phyloP scores from a whole-genome alignment of 2,329 filamentous ascomycete species.

The Zalaria obscura region DNA sequence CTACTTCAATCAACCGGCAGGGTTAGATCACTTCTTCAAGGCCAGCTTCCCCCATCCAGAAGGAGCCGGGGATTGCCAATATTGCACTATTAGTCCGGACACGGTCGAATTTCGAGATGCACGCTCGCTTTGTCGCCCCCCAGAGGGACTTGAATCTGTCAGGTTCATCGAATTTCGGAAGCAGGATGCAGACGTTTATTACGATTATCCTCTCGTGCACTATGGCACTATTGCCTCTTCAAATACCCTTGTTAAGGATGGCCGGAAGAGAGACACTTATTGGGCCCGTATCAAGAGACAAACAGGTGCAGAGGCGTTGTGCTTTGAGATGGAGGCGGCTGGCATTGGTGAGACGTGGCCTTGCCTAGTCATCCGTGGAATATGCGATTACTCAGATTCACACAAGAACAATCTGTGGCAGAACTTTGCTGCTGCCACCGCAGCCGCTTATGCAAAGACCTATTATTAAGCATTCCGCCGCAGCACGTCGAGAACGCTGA shows the following conservation, averaged over 20 bases:
- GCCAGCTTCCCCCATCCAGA: too few species aligned
- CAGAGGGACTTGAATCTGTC: too few species aligned
- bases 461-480: too few species aligned
- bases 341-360: slow-evolving; percentile 5
- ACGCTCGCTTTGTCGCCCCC: too few species aligned
- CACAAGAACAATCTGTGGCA: slow-evolving; percentile 14
- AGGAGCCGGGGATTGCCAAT: too few species aligned
- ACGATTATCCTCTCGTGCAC: slow-evolving; percentile 14
- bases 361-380: slow-evolving; percentile 13
- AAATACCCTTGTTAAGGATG: slow-evolving; percentile 12
- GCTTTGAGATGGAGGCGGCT: slow-evolving; percentile 9
- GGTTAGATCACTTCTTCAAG: too few species aligned
- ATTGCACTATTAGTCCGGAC: too few species aligned
- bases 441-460: slow-evolving; percentile 11
- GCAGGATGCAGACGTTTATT: background rate
- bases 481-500: too few species aligned
- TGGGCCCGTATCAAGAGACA: slow-evolving; percentile 5
- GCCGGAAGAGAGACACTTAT: background rate
- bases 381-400: slow-evolving; percentile 13
- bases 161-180: too few species aligned
- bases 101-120: too few species aligned
- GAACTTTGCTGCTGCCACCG: slow-evolving; percentile 9
- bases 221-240: slow-evolving; percentile 26
- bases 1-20: too few species aligned
- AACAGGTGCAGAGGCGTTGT: too few species aligned